Evolutionary conservation across 371 early-diverging fungal species (phyloP), one percentile per base, ranked within the genome.

Genomic region (Lichtheimia corymbifera): DNA sequence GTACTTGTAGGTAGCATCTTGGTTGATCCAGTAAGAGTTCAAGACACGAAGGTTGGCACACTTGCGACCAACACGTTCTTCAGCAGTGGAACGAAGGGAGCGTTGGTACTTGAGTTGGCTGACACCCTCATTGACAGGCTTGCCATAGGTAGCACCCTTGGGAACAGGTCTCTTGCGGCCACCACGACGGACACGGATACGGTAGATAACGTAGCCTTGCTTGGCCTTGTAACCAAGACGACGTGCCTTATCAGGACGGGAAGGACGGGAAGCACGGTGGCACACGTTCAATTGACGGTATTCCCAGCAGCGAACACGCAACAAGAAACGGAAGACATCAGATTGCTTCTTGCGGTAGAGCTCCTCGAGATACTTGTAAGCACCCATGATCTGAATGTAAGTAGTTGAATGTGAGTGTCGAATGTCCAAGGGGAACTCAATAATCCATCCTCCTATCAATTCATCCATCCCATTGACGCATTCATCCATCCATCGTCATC

Each of bases 1-100:
- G 91, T 91, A 97, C 88, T 99, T 98, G 92, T 93, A 98, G 75
- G 95, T 93, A 65, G 96, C 83, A 82, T 99, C 99, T 83, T 94
- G 91, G 93, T 97, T 97, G 63, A 99, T 91, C 99, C 98, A 97
- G 94, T 99, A 99, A 51, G 96, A 96, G 92, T 96, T 98, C 58
- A 99, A 85, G 64, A 99, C 96, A 67, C 99, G 92, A 66, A 99
- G 83, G 88, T 95, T 95, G 63, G 85, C 88, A 84, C 95, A 95
- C 74, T 88, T 90, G 78, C 93, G 90, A 64, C 98, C 99, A 55
- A 97, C 96, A 83, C 96, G 93, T 79, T 95, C 93, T 87, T 99
- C 99, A 64, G 98, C 99, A 55, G 90, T 88, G 65, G 93, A 88
- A 60, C 93, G 94, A 74, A 93, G 88, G 57, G 95, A 92, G 68